Evolutionary conservation across 495 filamentous ascomycete genomes (phyloP).

Genomic region (Xylaria grammica): DNA sequence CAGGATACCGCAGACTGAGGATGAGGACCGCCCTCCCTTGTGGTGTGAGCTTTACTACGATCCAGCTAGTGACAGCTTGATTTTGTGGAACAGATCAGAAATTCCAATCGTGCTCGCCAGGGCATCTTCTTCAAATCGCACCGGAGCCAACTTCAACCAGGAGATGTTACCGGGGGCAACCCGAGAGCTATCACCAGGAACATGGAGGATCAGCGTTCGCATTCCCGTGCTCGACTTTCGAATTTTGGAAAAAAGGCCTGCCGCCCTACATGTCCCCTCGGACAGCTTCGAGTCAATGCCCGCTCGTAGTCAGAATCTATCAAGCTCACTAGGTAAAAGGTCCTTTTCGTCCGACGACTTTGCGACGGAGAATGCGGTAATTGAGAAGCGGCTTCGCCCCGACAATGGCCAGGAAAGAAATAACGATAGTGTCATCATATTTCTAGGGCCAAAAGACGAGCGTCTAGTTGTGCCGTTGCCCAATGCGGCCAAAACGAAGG

Average conservation of each 20-base stretch:
- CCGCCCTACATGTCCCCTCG: conserved; percentile 32
- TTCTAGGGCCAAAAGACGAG: conserved; percentile 48
- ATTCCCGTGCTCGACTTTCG: conserved; percentile 55
- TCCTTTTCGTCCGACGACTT: conserved; percentile 44
- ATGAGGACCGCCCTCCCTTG: conserved; percentile 43
- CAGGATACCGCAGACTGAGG: conserved; percentile 49
- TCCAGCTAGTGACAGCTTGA: conserved; percentile 54
- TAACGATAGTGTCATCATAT: conserved; percentile 51
- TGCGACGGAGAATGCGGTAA: conserved; percentile 31
- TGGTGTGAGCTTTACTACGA: conserved; percentile 58
- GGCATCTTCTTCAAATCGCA: conserved; percentile 33
- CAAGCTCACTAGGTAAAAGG: conserved; percentile 48
- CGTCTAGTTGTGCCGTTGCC: conserved; percentile 49
- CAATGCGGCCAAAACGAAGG: conserved; percentile 47
- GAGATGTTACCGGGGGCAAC: conserved; percentile 46
- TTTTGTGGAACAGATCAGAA: conserved; percentile 52
- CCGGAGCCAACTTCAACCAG: conserved; percentile 38
- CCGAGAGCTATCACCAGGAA: conserved; percentile 50
- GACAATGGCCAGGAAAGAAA: conserved; percentile 32
- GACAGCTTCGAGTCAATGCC: conserved; percentile 30
- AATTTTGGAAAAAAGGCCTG: conserved; percentile 52
- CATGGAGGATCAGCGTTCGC: conserved; percentile 53
- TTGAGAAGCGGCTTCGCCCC: conserved; percentile 46
- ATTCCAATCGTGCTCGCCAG: conserved; percentile 49
- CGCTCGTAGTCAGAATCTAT: conserved; percentile 36